Evolutionary conservation across 2,329 filamentous ascomycete species (phyloP).

Genomic region (Phoma sp.): DNA sequence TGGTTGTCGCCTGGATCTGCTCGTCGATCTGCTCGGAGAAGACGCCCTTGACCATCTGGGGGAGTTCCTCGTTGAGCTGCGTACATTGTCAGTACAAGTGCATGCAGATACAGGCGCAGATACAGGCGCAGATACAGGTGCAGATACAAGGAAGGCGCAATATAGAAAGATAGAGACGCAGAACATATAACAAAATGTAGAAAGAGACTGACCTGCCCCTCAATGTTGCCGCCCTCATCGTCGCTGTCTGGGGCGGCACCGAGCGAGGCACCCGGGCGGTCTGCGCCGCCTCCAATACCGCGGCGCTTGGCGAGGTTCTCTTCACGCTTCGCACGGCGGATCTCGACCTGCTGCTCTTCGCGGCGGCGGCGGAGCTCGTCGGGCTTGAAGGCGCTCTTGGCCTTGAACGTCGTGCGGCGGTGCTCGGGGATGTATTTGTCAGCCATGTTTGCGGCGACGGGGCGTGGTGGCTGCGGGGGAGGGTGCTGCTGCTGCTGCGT

Average conservation of each 20-base stretch:
- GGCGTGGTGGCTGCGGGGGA: conserved; percentile 18
- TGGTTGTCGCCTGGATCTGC: conserved; percentile 96
- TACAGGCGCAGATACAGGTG: too few relatives aligned
- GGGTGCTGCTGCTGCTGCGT: background rate
- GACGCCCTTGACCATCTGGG: conserved; percentile 96
- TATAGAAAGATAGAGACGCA: conserved; percentile 8
- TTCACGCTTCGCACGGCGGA: conserved; percentile 97
- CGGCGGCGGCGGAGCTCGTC: conserved; percentile 97
- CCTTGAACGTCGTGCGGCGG: conserved; percentile 99
- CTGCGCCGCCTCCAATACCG: conserved; percentile 78
- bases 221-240: conserved; percentile 92
- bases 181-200: too few relatives aligned
- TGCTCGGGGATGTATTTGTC: conserved; percentile 99
- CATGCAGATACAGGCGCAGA: too few relatives aligned
- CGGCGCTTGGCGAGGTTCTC: conserved; percentile 98
- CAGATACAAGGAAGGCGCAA: too few relatives aligned
- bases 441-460: conserved; percentile 71
- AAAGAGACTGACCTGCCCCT: conserved; percentile 80
- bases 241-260: conserved; percentile 94
- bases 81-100: conserved; percentile 25
- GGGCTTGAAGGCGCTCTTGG: conserved; percentile 98
- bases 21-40: conserved; percentile 99
- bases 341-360: conserved; percentile 99
- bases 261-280: conserved; percentile 77
- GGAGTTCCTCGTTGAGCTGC: conserved; percentile 97